Conservation (phyloP, 306 rosid genomes). For the Citrullus colocynthis region DNA sequence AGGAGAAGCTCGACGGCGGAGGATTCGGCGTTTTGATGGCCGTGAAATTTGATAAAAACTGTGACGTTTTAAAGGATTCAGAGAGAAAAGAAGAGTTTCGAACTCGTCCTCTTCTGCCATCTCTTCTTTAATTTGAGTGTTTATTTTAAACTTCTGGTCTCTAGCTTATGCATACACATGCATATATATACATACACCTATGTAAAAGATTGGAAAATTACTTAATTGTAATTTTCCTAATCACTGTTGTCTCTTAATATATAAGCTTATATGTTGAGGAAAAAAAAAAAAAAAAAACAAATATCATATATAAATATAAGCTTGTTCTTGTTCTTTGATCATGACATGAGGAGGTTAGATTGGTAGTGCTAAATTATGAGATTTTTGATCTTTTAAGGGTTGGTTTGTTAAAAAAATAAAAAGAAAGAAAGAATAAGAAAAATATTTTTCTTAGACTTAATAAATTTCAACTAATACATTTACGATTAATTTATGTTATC, state of each 20-base stretch:
- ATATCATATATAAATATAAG: too few relatives aligned
- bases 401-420: too few relatives aligned
- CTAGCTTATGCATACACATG: not conserved
- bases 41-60: constrained; percentile 23
- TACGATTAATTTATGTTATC: too few relatives aligned
- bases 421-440: too few relatives aligned
- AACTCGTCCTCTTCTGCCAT: not conserved
- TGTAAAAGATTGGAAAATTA: not conserved
- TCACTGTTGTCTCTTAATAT: not conserved
- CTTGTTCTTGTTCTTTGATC: too few relatives aligned
- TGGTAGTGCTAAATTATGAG: too few relatives aligned
- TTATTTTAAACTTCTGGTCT: not conserved
- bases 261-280: not conserved
- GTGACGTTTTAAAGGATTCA: not conserved
- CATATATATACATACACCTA: not conserved
- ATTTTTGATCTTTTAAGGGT: too few relatives aligned
- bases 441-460: too few relatives aligned
- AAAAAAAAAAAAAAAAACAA: too few relatives aligned
- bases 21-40: constrained; percentile 40
- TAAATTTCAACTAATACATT: too few relatives aligned
- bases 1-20: constrained; percentile 36
- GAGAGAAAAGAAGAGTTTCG: not conserved
- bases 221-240: not conserved
- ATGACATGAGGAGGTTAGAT: too few relatives aligned
- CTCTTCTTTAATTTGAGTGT: not conserved